A percentile compares a stretch with the other conserved stretches of the same genome.
Evolutionary conservation across 768 basidiomycete genomes (phyloP).

Genomic region (Mycena filopes): DNA sequence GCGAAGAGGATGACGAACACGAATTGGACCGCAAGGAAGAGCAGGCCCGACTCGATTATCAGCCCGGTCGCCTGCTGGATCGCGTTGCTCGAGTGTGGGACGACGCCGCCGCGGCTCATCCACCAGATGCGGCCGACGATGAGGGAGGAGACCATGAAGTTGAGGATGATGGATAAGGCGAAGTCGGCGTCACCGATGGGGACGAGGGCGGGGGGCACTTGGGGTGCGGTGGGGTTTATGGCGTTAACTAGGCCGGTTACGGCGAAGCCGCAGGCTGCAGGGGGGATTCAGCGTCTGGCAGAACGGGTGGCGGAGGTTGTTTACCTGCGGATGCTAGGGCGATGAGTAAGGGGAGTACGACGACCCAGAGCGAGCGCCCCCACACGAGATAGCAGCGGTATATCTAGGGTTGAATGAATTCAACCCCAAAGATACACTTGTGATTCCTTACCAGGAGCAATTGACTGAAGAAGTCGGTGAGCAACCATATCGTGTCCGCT

Average conservation of each 20-base stretch:
- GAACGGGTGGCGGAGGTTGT: slow-evolving; percentile 11
- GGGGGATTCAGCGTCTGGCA: not conserved
- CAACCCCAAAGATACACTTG: not conserved
- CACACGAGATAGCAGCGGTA: slow-evolving; percentile 57
- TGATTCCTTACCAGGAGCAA: slow-evolving; percentile 1
- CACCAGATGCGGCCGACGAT: slow-evolving; percentile 53
- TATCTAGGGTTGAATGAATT: not conserved
- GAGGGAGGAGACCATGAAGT: slow-evolving; percentile 51
- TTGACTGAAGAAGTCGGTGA: slow-evolving; percentile 13
- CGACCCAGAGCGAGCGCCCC: slow-evolving; percentile 44
- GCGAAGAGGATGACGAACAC: slow-evolving; percentile 52
- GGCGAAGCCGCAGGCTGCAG: slow-evolving; percentile 42
- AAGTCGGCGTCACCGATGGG: slow-evolving; percentile 48
- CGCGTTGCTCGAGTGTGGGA: slow-evolving; percentile 10
- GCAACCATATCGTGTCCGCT: slow-evolving; percentile 4
- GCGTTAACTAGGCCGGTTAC: slow-evolving; percentile 40
- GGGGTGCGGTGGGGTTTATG: slow-evolving; percentile 40
- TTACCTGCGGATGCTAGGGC: slow-evolving; percentile 47
- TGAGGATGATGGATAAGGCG: slow-evolving; percentile 52
- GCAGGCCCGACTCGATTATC: slow-evolving; percentile 50
- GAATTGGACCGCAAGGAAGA: slow-evolving; percentile 51
- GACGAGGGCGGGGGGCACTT: slow-evolving; percentile 44
- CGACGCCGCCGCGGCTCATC: slow-evolving; percentile 15
- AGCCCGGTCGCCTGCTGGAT: slow-evolving; percentile 42
- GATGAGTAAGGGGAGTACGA: slow-evolving; percentile 46